These are phyloP conservation scores for Pouteria glomerata DNA, from an alignment of 148 eudicot species.

Conservation along the genomic window DNA sequence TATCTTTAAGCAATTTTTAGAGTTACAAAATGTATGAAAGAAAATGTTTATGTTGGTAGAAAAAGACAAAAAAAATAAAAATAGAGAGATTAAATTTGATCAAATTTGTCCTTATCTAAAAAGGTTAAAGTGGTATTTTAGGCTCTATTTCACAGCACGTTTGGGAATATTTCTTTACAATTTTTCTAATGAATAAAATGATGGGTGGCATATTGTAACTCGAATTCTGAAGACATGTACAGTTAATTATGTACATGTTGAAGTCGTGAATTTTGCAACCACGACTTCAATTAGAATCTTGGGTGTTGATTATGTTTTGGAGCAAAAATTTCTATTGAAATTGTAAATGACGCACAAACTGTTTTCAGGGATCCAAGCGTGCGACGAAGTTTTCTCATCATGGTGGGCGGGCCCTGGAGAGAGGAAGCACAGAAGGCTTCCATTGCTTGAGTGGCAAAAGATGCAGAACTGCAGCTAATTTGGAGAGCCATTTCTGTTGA, in stretches of 20 bases:
- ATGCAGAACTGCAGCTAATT: background rate
- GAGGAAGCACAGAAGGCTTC: no score
- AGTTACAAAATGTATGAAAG: background rate
- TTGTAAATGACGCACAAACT: background rate
- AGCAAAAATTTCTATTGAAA: background rate
- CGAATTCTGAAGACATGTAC: background rate
- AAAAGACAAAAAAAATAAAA: no score
- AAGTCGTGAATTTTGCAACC: background rate
- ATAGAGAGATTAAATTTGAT: no score
- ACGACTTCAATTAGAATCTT: background rate
- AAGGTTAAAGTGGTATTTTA: background rate
- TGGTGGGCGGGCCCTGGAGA: background rate
- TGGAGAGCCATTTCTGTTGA: background rate
- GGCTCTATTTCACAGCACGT: background rate
- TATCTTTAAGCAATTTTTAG: background rate
- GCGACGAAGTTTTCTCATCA: background rate
- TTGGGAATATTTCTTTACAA: background rate
- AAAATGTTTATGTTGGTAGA: background rate
- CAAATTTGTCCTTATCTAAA: no score
- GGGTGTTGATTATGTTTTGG: background rate
- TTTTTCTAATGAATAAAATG: no score
- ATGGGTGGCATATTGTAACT: background rate
- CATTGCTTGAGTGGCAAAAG: background rate
- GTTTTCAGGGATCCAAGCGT: no score
- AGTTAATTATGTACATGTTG: no score